Evolutionary conservation across 2,329 filamentous ascomycete genomes (phyloP).

Genomic region (Ophiocordyceps camponoti-rufipedis): DNA sequence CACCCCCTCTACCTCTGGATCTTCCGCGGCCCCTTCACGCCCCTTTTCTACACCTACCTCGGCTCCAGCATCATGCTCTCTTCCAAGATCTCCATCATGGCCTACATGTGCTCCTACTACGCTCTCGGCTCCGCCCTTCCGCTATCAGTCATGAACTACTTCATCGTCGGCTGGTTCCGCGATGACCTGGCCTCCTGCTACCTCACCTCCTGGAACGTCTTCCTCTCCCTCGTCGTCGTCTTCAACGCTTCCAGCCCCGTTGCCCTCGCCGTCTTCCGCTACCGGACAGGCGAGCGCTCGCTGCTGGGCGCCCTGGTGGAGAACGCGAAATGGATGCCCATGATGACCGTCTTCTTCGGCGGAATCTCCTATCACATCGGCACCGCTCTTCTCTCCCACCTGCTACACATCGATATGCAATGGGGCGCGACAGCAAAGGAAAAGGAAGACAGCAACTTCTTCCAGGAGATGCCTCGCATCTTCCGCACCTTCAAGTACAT

Average conservation of each 20-base stretch:
- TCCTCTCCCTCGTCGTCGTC: slow-evolving; percentile 63
- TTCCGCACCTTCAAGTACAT: slow-evolving; percentile 52
- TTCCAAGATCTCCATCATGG: slow-evolving; percentile 58
- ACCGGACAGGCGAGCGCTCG: slow-evolving; percentile 46
- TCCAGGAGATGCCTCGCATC: slow-evolving; percentile 66
- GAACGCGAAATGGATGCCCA: slow-evolving; percentile 56
- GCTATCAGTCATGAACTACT: slow-evolving; percentile 56
- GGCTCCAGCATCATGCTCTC: slow-evolving; percentile 56
- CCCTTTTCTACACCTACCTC: slow-evolving; percentile 58
- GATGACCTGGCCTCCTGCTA: slow-evolving; percentile 67
- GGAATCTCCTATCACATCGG: slow-evolving; percentile 67
- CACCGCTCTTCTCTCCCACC: slow-evolving; percentile 62
- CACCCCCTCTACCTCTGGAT: slow-evolving; percentile 59
- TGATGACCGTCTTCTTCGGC: slow-evolving; percentile 66
- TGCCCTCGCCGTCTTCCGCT: slow-evolving; percentile 53
- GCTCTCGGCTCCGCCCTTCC: slow-evolving; percentile 61
- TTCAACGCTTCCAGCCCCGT: slow-evolving; percentile 62
- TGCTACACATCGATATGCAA: slow-evolving; percentile 72
- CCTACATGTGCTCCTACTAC: slow-evolving; percentile 67
- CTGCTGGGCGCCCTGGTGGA: slow-evolving; percentile 39
- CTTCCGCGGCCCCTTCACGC: slow-evolving; percentile 58
- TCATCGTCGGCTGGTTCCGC: slow-evolving; percentile 59
- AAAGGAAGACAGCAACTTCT: slow-evolving; percentile 65
- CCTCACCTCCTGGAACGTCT: slow-evolving; percentile 60
- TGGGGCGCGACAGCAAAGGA: slow-evolving; percentile 80